phyloP scores from a whole-genome alignment of 2,329 filamentous ascomycete genomes.

The Colletotrichum eleusines region DNA sequence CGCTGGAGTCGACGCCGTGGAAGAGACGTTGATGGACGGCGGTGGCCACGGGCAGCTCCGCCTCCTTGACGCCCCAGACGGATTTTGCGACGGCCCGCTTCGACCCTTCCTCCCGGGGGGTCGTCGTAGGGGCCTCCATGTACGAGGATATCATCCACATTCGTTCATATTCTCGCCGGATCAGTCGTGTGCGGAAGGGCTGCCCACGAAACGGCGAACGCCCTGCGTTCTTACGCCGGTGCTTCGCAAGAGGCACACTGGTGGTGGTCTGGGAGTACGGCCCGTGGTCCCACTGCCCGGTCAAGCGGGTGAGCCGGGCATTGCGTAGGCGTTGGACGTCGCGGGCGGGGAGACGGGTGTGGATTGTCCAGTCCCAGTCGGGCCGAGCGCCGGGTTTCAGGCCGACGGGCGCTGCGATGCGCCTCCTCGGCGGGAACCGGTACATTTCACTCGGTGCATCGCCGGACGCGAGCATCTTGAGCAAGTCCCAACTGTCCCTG shows the following conservation, averaged over 20 bases:
- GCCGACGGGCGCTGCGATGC: conserved; percentile 44
- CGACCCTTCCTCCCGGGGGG: conserved; percentile 16
- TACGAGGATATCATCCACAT: conserved; percentile 60
- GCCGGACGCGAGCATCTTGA: conserved; percentile 61
- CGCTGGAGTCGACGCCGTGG: conserved; percentile 55
- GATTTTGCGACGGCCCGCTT: conserved; percentile 51
- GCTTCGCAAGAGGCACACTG: conserved; percentile 36
- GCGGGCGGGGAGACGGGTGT: conserved; percentile 55
- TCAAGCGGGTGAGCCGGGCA: conserved; percentile 52
- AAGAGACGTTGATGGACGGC: conserved; percentile 60
- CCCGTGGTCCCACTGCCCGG: conserved; percentile 52
- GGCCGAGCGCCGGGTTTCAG: background rate
- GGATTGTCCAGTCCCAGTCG: conserved; percentile 60
- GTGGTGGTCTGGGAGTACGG: conserved; percentile 51
- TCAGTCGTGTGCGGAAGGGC: conserved; percentile 51
- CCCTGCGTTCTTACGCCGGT: background rate
- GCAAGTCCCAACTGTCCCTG: conserved; percentile 65
- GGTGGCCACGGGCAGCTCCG: conserved; percentile 48
- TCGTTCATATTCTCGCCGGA: conserved; percentile 61
- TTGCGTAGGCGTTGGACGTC: conserved; percentile 54
- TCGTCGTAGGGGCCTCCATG: conserved; percentile 53
- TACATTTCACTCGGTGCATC: conserved; percentile 53
- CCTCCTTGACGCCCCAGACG: conserved; percentile 59
- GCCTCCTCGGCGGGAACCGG: conserved; percentile 53
- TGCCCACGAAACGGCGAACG: background rate